phyloP scores from a whole-genome alignment of 2,329 filamentous ascomycete genomes.

The Aureobasidium uvarum region DNA sequence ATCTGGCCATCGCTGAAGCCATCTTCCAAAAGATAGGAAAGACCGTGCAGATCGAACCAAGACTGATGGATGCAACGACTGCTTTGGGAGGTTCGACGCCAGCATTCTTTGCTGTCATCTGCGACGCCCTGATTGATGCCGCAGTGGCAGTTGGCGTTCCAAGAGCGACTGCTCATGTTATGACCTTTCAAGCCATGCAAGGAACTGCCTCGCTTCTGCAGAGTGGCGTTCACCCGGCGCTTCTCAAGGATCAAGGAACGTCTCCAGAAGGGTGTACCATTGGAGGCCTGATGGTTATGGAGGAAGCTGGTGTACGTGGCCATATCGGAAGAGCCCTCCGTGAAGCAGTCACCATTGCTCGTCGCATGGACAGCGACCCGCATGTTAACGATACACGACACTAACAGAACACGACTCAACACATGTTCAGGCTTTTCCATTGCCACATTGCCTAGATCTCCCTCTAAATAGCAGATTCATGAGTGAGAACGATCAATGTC shows the following conservation, averaged over 20 bases:
- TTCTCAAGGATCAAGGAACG: neutral
- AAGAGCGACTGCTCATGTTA: neutral
- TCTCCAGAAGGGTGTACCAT: neutral
- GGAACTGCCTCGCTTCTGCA: neutral
- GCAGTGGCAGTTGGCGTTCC: neutral
- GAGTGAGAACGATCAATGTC: too few relatives aligned
- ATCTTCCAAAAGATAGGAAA: neutral
- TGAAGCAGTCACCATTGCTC: neutral
- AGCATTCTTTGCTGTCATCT: neutral
- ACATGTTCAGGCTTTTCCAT: too few relatives aligned
- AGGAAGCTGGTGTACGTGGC: neutral
- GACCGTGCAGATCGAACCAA: neutral
- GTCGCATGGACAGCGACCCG: neutral
- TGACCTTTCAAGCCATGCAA: neutral
- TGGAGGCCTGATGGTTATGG: neutral
- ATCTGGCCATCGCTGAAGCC: neutral
- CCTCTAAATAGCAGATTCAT: too few relatives aligned
- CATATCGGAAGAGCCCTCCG: slow-evolving; percentile 1
- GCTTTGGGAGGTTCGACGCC: neutral
- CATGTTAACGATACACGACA: neutral
- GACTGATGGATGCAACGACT: neutral
- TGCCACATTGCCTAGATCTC: too few relatives aligned
- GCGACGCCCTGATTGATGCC: neutral
- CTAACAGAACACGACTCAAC: too few relatives aligned
- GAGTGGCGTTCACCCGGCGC: neutral